Conservation (phyloP, 805 yeast species). For the Ogataea pilisensis region DNA sequence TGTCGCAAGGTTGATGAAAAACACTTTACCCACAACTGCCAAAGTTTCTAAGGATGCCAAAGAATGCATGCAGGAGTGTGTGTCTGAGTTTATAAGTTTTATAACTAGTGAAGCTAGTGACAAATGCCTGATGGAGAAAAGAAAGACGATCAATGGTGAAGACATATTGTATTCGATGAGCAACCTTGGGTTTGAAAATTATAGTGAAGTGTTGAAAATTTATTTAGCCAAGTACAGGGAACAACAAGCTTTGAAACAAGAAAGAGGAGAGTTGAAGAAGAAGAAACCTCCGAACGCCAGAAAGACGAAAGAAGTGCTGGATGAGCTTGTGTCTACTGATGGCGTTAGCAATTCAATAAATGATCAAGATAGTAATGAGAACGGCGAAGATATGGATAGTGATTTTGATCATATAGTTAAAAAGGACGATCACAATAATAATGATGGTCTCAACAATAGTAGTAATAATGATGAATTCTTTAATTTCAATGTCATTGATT, state of each 20-base stretch:
- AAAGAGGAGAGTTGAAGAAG: conserved; percentile 45
- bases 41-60: conserved; percentile 77
- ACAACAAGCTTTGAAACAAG: conserved; percentile 71
- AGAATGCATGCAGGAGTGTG: conserved; percentile 69
- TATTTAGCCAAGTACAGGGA: conserved; percentile 66
- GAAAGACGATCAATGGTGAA: conserved; percentile 70
- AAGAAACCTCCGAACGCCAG: neutral
- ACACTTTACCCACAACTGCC: conserved; percentile 66
- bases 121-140: conserved; percentile 57
- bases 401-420: neutral
- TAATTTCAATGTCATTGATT: conserved; percentile 6
- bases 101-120: conserved; percentile 65
- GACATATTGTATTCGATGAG: conserved; percentile 62
- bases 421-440: too few relatives aligned
- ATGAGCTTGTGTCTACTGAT: too few relatives aligned
- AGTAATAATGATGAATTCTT: conserved; percentile 19
- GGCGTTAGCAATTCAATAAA: conserved; percentile 5
- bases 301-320: conserved; percentile 3
- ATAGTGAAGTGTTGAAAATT: conserved; percentile 63
- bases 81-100: conserved; percentile 53
- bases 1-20: conserved; percentile 74
- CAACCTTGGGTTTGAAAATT: conserved; percentile 64
- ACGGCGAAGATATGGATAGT: neutral
- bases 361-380: conserved; percentile 12
- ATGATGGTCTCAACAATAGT: neutral